Evolutionary conservation across 78 protist genomes (phyloP), one percentile per base, ranked within the genome.

Genomic region (Chrysochromulina parva): DNA sequence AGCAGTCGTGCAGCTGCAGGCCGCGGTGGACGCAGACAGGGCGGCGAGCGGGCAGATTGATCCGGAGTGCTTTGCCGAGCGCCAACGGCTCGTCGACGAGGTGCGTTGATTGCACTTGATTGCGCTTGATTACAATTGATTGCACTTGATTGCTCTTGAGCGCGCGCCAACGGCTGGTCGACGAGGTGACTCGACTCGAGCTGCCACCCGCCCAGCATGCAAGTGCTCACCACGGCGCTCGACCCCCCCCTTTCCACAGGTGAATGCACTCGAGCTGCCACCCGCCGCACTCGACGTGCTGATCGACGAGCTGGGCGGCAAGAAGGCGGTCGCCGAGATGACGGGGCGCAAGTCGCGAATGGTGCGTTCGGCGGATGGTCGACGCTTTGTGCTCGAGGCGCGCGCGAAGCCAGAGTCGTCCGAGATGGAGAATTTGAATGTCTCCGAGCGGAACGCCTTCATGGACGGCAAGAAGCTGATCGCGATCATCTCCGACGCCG

Each of bases 401-500:
- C 78, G 78, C 53, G 78, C 78, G 11, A 69, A 69, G 78, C 78
- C 78, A 28, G 78, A 69, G 53, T 69, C 78, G 4, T 3, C 24
- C 24, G 78, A 69, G 78, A 69, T 69, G 78, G 78, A 69, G 28
- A 38, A 38, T 38, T 38, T 38, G 38, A 38, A 38, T 38, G 38
- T 38, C 74, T 24, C 20, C 11, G 82, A 28, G 55, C 58, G 57
- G 19, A 48, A 74, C 58, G 13, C 19, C 26, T 74, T 74, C 55
- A 28, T 48, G 82, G 6, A 10, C 57, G 82, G 82, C 55, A 16
- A 3, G 48, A 22, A 9, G 57, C 47, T 22, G 24, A 48, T 24
- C 50, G 86, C 82, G 1, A 13, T 78, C 57, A 52, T 78, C 62
- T 53, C 86, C n/a, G 67, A 90, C 17, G 85, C 92, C 28, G 60